Evolutionary conservation across 176 grass and related monocot genomes (phyloP), one percentile per base, ranked within the genome.

Genomic region (Ananas comosus): DNA sequence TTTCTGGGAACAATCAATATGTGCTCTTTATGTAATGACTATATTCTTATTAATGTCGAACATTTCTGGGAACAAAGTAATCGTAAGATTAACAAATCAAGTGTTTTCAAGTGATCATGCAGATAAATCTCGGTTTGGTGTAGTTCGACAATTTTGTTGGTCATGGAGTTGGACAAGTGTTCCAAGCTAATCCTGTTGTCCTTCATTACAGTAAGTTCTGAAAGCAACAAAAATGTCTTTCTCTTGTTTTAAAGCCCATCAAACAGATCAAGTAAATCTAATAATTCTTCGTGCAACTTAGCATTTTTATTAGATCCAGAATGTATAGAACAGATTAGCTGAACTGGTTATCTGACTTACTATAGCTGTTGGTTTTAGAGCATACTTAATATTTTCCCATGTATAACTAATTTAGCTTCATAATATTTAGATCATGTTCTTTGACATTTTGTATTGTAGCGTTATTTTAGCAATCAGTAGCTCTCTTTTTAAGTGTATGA

Each of bases 161-260:
- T 14, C 93, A 96, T 78, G 93, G 93, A 17, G 86, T 96, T 63
- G 93, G 93, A 49, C 70, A 64, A 85, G 89, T 92, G 61, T 97
- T 97, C 51, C 93, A 97, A 83, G 86, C 88, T 71, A 84, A 89
- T 66, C 89, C 86, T 72, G 84, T 81, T 22, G 75, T 97, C 48
- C 76, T 92, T 89, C 93, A 97, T 83, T 92, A 76, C 69, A 83
- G 93, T 96, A 74, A 90, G 89, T 85, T 64, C 57, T 70, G 1
- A 27, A 22, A 70, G 68, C 4, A 70, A 29, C 49, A 64, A 67
- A 51, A 13, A 9, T 33, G 51, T 27, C 27, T 3, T 48, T 19
- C 16, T 66, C 16, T 68, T 29, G 54, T 64, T 75, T 52, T 14
- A 67, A 21, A 52, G 65, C 51, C 49, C 4, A 63, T 67, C n/a